Evolutionary conservation across 2,329 filamentous ascomycete genomes (phyloP), one percentile per base, ranked within the genome.

Genomic region (Amylocarpus encephaloides): DNA sequence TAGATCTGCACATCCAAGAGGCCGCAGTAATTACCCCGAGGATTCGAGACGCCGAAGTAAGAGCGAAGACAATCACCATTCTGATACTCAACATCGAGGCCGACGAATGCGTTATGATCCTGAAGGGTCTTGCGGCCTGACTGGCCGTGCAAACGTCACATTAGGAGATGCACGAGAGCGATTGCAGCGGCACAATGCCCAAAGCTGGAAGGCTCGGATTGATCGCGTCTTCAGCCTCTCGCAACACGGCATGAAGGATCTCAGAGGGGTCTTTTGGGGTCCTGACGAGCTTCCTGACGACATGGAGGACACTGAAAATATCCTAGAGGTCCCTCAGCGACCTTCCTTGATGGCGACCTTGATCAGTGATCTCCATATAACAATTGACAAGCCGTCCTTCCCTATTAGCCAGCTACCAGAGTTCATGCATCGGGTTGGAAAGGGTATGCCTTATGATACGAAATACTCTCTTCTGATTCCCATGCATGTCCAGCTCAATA

Each of bases 391-490:
- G 66, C 93, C 93, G 0, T 92, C 88, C 0, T 98, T 98, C 65
- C 85, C 90, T 0, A 73, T 95, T 52, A 75, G 80, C 2, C 83
- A 95, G 11, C 81, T 92, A 48, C 87, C 92, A 0, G 79, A 86
- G 13, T 98, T 95, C 65, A 73, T 98, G 22, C 79, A 96, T 64
- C 80, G 82, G 43, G 84, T 97, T 51, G 93, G 93, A n/a, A 98
- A 98, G 70, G 93, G 93, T 1, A 94, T 98, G 82, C 93, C 93
- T 1, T 77, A 82, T 55, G 85, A 94, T 62, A 98, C 90, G 79
- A 75, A 92, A 63, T 98, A 97, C 66, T 83, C 89, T 9, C 74
- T 98, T 16, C 76, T 98, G 15, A 74, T 98, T 10, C 94, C 93
- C 0, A 89, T 96, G 83, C 87, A 86, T 66, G 77, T 98, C 2